Evolutionary conservation across 805 yeast species (phyloP).

Genomic region (Candida chauliodis): DNA sequence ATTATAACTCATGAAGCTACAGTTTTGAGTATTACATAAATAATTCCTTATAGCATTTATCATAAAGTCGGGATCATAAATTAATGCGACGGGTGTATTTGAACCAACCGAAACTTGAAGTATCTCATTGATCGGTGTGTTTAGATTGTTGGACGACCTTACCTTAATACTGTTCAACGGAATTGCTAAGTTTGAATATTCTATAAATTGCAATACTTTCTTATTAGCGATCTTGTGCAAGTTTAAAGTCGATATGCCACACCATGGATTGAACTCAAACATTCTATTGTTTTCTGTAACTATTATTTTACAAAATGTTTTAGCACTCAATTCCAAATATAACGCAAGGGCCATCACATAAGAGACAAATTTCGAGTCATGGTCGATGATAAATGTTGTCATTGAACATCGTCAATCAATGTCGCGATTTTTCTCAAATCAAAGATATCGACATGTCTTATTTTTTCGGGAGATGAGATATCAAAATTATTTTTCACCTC

Average conservation of each 20-base stretch:
- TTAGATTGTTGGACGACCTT: not conserved
- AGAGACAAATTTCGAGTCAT: slow-evolving; percentile 15
- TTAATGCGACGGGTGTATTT: slow-evolving; percentile 10
- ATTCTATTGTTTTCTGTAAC: slow-evolving; percentile 11
- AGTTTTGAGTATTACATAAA: slow-evolving; percentile 7
- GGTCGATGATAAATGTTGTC: slow-evolving; percentile 14
- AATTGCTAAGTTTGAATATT: not conserved
- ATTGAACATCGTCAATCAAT: no score
- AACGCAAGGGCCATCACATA: slow-evolving; percentile 18
- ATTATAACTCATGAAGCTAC: slow-evolving; percentile 3
- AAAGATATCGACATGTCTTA: no score
- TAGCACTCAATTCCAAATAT: slow-evolving; percentile 9
- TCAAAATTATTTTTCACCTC: not conserved
- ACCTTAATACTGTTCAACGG: not conserved
- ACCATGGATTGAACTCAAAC: slow-evolving; percentile 19
- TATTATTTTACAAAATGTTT: slow-evolving; percentile 14
- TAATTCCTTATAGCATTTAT: slow-evolving; percentile 8
- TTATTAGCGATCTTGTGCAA: not conserved
- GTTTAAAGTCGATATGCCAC: slow-evolving; percentile 22
- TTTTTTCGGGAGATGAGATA: slow-evolving; percentile 1
- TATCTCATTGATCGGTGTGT: not conserved
- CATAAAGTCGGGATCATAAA: slow-evolving; percentile 17
- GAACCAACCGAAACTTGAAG: not conserved
- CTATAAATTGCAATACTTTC: not conserved
- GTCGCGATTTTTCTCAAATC: no score